Conservation (phyloP, 768 basidiomycete species). For the Trametes punicea region DNA sequence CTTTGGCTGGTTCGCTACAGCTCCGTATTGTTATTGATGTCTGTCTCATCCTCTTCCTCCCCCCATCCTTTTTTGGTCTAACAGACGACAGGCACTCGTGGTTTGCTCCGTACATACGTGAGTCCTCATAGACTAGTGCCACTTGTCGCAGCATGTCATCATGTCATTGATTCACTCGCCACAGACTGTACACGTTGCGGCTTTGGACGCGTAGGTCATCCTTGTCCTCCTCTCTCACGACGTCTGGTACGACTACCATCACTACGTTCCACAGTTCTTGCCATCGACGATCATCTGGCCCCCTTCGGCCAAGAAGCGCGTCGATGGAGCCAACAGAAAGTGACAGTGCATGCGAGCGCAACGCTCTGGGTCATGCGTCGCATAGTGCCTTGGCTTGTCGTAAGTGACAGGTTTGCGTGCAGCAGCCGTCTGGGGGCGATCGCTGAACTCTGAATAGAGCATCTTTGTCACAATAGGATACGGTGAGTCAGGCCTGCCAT, state of each 20-base stretch:
- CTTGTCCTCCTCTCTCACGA: no score
- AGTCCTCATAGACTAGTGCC: neutral
- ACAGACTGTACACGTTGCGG: slow-evolving; percentile 18
- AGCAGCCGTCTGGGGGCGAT: no score
- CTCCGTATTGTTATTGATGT: slow-evolving; percentile 20
- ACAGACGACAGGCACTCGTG: slow-evolving; percentile 8
- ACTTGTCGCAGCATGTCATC: neutral
- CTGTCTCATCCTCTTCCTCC: neutral
- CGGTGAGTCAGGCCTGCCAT: neutral
- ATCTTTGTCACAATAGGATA: slow-evolving; percentile 14
- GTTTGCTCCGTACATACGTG: slow-evolving; percentile 22
- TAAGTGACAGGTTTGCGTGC: neutral
- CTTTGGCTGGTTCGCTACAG: neutral
- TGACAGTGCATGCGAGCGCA: slow-evolving; percentile 1
- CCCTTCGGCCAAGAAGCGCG: slow-evolving; percentile 16
- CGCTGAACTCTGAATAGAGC: slow-evolving; percentile 2
- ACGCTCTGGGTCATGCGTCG: slow-evolving; percentile 13
- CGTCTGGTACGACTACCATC: neutral
- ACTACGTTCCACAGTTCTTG: neutral
- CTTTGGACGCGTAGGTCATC: slow-evolving; percentile 22
- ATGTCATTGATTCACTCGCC: neutral
- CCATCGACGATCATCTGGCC: slow-evolving; percentile 9
- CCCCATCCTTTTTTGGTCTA: neutral
- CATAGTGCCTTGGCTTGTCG: slow-evolving; percentile 8
- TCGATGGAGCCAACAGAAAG: slow-evolving; percentile 12